Evolutionary conservation across 192 early-diverging fungal genomes (phyloP).

Genomic region (Entomortierella beljakovae): DNA sequence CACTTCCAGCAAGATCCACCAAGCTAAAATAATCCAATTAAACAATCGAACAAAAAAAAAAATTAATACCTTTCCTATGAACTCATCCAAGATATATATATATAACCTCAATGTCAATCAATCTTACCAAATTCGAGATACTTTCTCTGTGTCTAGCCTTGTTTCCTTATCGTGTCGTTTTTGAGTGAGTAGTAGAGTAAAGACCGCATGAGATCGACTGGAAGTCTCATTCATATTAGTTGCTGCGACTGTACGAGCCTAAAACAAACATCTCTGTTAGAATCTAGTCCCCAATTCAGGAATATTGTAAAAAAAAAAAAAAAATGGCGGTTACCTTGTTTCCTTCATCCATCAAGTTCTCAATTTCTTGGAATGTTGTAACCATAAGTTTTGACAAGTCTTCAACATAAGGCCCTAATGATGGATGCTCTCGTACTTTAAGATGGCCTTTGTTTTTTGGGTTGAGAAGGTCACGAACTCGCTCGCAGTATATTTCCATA

Average conservation of each 20-base stretch:
- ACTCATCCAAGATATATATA: background rate
- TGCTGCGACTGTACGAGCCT: conserved; percentile 90
- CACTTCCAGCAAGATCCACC: conserved; percentile 95
- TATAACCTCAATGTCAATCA: too few relatives aligned
- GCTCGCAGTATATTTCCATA: conserved; percentile 93
- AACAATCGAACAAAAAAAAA: background rate
- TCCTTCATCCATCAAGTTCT: conserved; percentile 82
- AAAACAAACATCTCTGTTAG: too few relatives aligned
- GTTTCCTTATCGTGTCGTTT: conserved; percentile 62
- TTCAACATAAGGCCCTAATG: conserved; percentile 89
- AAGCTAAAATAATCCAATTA: conserved; percentile 61
- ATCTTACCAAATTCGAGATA: conserved; percentile 78
- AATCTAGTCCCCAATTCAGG: too few relatives aligned
- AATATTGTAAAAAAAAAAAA: background rate
- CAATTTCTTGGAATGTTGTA: conserved; percentile 74
- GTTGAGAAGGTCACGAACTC: conserved; percentile 84
- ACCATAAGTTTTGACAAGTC: conserved; percentile 90
- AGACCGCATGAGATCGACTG: conserved; percentile 89
- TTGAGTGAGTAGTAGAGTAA: conserved; percentile 79
- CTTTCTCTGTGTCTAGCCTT: conserved; percentile 75
- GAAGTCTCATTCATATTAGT: conserved; percentile 97
- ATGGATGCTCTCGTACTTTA: conserved; percentile 85
- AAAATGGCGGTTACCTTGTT: conserved; percentile 69
- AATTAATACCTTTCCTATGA: conserved; percentile 5
- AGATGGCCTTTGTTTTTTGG: conserved; percentile 80